Conservation (phyloP, 192 early-diverging fungal genomes). For the Chytriomyces sp. region DNA sequence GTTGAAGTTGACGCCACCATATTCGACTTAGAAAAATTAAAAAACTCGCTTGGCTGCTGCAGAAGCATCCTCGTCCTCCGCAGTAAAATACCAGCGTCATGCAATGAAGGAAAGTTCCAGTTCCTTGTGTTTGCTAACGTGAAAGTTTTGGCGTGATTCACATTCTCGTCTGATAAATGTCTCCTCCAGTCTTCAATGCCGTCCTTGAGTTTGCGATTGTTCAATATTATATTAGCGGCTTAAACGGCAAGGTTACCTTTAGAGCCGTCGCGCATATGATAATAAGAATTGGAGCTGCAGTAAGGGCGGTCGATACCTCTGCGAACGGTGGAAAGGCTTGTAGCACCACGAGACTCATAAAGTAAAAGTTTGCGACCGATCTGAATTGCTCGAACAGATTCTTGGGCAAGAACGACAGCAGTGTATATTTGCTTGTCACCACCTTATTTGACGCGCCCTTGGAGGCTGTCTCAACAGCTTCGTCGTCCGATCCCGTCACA, state of each 20-base stretch:
- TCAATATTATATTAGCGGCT: neutral
- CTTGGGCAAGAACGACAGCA: conserved; percentile 88
- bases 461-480: neutral
- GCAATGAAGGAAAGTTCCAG: conserved; percentile 45
- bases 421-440: conserved; percentile 88
- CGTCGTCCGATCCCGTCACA: neutral
- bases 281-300: conserved; percentile 52
- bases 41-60: conserved; percentile 12
- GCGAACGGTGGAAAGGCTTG: conserved; percentile 75
- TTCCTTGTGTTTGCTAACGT: conserved; percentile 65
- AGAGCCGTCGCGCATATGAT: conserved; percentile 51
- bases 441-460: conserved; percentile 54
- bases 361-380: conserved; percentile 93
- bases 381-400: conserved; percentile 98
- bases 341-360: conserved; percentile 79
- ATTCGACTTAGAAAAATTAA: neutral
- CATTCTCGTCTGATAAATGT: conserved; percentile 79
- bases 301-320: conserved; percentile 49
- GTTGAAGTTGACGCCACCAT: neutral
- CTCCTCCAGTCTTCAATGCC: conserved; percentile 86
- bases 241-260: conserved; percentile 34
- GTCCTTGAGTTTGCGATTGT: conserved; percentile 55
- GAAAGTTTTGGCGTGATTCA: conserved; percentile 72
- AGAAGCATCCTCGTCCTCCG: neutral
- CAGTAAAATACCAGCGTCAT: neutral